Base-by-base conservation (phyloP, 495 filamentous ascomycete species). In the Aspergillus leporis region DNA sequence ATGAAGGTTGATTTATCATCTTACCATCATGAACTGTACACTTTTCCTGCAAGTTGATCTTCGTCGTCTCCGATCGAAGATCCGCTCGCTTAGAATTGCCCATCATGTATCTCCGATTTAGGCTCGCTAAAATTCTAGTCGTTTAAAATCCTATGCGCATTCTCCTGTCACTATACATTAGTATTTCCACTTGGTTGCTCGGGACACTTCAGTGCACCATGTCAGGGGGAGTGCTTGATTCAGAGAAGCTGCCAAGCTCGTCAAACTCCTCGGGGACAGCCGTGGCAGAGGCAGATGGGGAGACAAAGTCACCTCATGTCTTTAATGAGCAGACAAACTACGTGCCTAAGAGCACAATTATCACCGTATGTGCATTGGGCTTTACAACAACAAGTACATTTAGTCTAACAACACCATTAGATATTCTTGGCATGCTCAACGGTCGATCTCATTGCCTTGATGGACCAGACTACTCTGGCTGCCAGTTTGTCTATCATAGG, bases 241-340 rank as follows among this genome's bases (percentile, higher is more conserved):
- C 32, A 1, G 50, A 50, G 19, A 61, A 63, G 21, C 30, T 19
- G 3, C 7, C 46, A 10, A 19, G 28, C n/a, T 28, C 41, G 25
- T 22, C 45, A 4, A 19, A 34, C 23, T 36, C 55, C 21, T 36
- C 55, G 22, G 41, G 22, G 14, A 56, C 34, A 18, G 47, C 30
- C 8, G 38, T 41, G 5, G 14, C 14, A 18, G 41, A 31, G 41
- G 16, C 51, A 16, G 49, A 46, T 18, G 51, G 30, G 7, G 64
- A 67, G 25, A 50, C 67, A 45, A 65, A 60, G 14, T 56, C 70
- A 13, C 25, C 40, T 7, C 55, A 61, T 50, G 53, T 66, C 18
- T 82, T 83, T 69, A 82, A 81, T 30, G 81, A 83, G 43, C 81
- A 83, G 64, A 83, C 80, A 2, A 82, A 82, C 60, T 82, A 82